phyloP scores from a whole-genome alignment of 495 filamentous ascomycete genomes.

The Daldinia childiae region DNA sequence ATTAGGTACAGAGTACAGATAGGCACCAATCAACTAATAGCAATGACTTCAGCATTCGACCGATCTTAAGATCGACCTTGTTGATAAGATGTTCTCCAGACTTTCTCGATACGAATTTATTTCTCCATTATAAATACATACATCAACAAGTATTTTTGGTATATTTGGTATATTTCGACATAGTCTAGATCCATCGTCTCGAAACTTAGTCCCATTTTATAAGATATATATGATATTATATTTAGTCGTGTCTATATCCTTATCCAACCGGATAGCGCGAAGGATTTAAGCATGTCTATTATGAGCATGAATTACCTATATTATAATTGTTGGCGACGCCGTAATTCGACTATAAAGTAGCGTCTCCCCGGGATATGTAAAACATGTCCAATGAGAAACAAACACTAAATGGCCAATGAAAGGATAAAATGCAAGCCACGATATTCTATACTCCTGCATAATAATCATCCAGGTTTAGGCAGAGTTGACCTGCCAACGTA shows the following conservation, averaged over 20 bases:
- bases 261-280: background rate
- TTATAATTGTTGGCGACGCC: background rate
- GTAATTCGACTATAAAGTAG: slow-evolving; percentile 8
- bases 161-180: background rate
- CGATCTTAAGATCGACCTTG: slow-evolving; percentile 37
- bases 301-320: background rate
- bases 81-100: slow-evolving; percentile 20
- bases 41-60: slow-evolving; percentile 21
- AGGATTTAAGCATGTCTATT: background rate
- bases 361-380: slow-evolving; percentile 29
- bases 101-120: slow-evolving; percentile 13
- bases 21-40: slow-evolving; percentile 18
- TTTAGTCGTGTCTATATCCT: background rate
- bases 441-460: slow-evolving; percentile 22
- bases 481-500: slow-evolving; percentile 13
- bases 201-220: background rate
- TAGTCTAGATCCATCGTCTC: background rate
- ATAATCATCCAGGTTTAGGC: slow-evolving; percentile 19
- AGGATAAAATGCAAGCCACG: slow-evolving; percentile 6
- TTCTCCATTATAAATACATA: slow-evolving; percentile 27
- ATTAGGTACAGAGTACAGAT: slow-evolving; percentile 29
- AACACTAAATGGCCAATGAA: slow-evolving; percentile 24
- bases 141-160: slow-evolving; percentile 4
- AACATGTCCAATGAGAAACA: slow-evolving; percentile 15
- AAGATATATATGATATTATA: background rate